phyloP scores from a whole-genome alignment of 1,284 basidiomycete genomes.

The Marasmius sp. region DNA sequence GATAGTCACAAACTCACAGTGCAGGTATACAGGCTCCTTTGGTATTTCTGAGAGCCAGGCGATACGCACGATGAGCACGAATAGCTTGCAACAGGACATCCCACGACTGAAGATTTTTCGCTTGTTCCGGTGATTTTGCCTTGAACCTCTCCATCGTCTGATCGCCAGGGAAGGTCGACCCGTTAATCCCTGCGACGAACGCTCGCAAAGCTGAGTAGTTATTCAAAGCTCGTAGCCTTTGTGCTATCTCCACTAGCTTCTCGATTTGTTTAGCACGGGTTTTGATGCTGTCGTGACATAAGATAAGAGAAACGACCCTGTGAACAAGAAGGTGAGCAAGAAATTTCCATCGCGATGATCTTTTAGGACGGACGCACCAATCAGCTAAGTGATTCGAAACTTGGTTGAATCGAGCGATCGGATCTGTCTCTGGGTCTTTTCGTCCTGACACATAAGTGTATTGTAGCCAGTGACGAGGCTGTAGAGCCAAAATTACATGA shows the following conservation, averaged over 20 bases:
- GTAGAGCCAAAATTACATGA: conserved; percentile 2
- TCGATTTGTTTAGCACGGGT: conserved; percentile 71
- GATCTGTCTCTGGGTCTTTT: conserved; percentile 60
- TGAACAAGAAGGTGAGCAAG: conserved; percentile 9
- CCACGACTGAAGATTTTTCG: conserved; percentile 74
- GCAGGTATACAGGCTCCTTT: conserved; percentile 82
- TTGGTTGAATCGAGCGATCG: conserved; percentile 67
- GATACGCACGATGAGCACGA: conserved; percentile 76
- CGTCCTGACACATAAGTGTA: conserved; percentile 68
- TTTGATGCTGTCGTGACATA: conserved; percentile 73
- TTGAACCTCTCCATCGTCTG: conserved; percentile 70
- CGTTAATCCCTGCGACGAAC: conserved; percentile 82
- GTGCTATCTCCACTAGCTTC: conserved; percentile 75
- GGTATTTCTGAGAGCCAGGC: conserved; percentile 75
- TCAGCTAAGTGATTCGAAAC: conserved; percentile 76
- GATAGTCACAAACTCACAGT: conserved; percentile 48
- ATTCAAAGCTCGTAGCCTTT: conserved; percentile 64
- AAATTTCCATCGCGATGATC: background rate
- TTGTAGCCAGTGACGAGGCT: conserved; percentile 82
- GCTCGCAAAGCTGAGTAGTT: conserved; percentile 82
- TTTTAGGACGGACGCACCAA: conserved; percentile 50
- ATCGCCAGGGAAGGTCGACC: conserved; percentile 68
- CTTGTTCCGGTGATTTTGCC: conserved; percentile 56
- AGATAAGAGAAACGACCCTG: conserved; percentile 77
- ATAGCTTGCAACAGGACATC: conserved; percentile 72